Base-by-base conservation (phyloP, 176 grass and related monocot genomes). In the Canna indica region DNA sequence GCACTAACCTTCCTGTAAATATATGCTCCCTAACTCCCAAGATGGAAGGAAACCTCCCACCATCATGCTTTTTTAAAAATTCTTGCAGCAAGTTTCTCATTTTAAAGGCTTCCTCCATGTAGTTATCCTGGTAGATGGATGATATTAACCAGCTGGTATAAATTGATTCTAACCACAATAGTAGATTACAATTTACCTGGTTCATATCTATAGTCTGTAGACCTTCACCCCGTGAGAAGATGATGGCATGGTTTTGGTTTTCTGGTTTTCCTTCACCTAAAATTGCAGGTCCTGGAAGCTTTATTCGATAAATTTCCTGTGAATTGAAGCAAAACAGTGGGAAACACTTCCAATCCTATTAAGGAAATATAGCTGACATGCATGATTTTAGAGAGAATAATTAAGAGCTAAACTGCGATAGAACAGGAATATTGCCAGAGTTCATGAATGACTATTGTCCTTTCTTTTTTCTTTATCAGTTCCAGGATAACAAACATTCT, bases 171-270 rank as follows among this genome's bases (percentile, higher is more conserved):
- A 66, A 39, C 33, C 17, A 25, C n/a, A 34, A 66, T 38, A 33
- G 35, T 41, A 78, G 73, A 80, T 76, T 67, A 45, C 47, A 50
- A 81, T 41, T 42, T 75, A 96, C 91, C 84, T 96, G 91, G 75
- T 96, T 96, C 91, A 96, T 96, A 67, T 96, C 91, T 84, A 96
- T 91, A 56, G 88, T 91, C 80, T 96, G 91, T 34, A 96, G 83
- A 53, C 88, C 91, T 88, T 96, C 91, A 56, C 91, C 91, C 54
- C 91, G 91, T 68, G 91, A 91, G 54, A 96, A 96, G 77, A 96
- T 88, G 81, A 91, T 88, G 59, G 85, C 91, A 84, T 96, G 91
- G 74, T 96, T 96, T 86, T 96, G 91, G 59, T 96, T 96, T 96
- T 96, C 91, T 0, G 91, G 88, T 54, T 96, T 96, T 76, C 91